Evolutionary conservation across 1,139 yeast genomes (phyloP).

Genomic region (Suzukiozyma palmioleophila): DNA sequence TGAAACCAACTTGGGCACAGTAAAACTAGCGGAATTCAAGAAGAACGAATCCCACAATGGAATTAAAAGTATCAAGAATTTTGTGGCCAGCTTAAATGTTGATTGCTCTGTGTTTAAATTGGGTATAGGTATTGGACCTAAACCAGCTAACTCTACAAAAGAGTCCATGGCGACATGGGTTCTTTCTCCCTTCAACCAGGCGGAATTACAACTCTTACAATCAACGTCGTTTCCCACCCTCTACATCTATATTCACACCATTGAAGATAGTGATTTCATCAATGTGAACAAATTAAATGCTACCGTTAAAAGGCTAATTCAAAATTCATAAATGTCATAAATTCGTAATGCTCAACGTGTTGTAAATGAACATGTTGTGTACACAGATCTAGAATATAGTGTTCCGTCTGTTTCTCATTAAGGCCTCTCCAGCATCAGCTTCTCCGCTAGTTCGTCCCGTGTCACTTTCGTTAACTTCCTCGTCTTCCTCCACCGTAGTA

Average conservation of each 20-base stretch:
- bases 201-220: slow-evolving; percentile 17
- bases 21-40: slow-evolving; percentile 25
- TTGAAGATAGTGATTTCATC: slow-evolving; percentile 14
- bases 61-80: slow-evolving; percentile 21
- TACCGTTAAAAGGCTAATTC: slow-evolving; percentile 9
- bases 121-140: slow-evolving; percentile 45
- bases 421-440: not conserved
- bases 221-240: slow-evolving; percentile 13
- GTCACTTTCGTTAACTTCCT: slow-evolving; percentile 10
- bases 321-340: not conserved
- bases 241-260: slow-evolving; percentile 16
- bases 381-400: slow-evolving; percentile 10
- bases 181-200: slow-evolving; percentile 22
- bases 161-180: slow-evolving; percentile 42
- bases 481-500: slow-evolving; percentile 9
- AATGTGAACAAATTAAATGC: slow-evolving; percentile 20
- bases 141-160: slow-evolving; percentile 30
- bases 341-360: no score
- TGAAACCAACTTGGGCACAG: slow-evolving; percentile 27
- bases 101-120: slow-evolving; percentile 21
- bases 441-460: not conserved
- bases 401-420: slow-evolving; percentile 8
- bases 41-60: slow-evolving; percentile 43
- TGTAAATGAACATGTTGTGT: no score
- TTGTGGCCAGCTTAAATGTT: slow-evolving; percentile 3